Percentiles rank a stretch among this genome's conserved stretches.
phyloP scores from a whole-genome alignment of 495 filamentous ascomycete genomes.

The Tuber borchii region DNA sequence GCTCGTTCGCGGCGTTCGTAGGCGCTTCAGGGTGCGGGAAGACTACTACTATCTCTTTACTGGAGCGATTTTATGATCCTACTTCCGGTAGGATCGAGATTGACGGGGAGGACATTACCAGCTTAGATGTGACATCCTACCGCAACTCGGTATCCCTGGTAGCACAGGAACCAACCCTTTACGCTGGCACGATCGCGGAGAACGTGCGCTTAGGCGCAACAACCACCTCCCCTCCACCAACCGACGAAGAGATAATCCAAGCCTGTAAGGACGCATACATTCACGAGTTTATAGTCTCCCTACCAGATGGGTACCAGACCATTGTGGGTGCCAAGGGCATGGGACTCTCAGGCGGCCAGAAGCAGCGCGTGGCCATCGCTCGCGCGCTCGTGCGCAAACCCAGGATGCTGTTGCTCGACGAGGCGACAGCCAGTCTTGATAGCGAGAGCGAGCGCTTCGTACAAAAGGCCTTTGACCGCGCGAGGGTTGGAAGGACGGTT shows the following conservation, averaged over 20 bases:
- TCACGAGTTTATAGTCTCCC: slow-evolving; percentile 55
- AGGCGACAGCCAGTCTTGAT: slow-evolving; percentile 71
- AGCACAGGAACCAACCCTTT: slow-evolving; percentile 56
- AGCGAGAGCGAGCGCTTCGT: slow-evolving; percentile 65
- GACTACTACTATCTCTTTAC: slow-evolving; percentile 50
- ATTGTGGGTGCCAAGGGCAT: slow-evolving; percentile 58
- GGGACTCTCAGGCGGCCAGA: slow-evolving; percentile 68
- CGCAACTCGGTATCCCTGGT: slow-evolving; percentile 55
- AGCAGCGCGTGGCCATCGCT: slow-evolving; percentile 69
- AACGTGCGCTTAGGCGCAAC: slow-evolving; percentile 53
- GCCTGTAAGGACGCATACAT: slow-evolving; percentile 58
- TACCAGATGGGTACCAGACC: slow-evolving; percentile 57
- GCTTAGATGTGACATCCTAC: slow-evolving; percentile 48
- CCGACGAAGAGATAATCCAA: slow-evolving; percentile 46
- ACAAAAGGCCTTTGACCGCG: slow-evolving; percentile 60
- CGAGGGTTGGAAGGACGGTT: slow-evolving; percentile 57
- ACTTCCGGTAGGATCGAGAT: slow-evolving; percentile 51
- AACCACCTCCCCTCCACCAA: not conserved
- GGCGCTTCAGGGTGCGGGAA: slow-evolving; percentile 56
- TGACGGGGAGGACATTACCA: slow-evolving; percentile 49
- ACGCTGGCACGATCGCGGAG: slow-evolving; percentile 54
- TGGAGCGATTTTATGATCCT: slow-evolving; percentile 59
- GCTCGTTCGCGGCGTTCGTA: slow-evolving; percentile 51
- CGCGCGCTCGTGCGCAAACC: slow-evolving; percentile 68
- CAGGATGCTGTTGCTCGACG: slow-evolving; percentile 65